Conservation (phyloP, 768 basidiomycete species). For the Daedaleopsis sinensis region DNA sequence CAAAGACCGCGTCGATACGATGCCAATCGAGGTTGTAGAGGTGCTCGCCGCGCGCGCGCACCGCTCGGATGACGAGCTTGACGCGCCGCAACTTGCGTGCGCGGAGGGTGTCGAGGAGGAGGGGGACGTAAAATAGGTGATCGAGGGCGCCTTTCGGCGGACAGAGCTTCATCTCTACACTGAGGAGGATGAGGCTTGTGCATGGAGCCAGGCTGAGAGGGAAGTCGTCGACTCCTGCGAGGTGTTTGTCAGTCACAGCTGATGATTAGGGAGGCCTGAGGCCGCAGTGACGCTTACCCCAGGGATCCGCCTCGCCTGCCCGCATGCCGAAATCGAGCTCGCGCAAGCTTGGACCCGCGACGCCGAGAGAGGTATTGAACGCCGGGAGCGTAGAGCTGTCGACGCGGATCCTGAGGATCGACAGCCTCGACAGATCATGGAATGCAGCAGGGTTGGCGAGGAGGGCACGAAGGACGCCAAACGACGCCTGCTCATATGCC, state of each 20-base stretch:
- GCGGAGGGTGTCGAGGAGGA: not conserved
- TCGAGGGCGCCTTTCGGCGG: not conserved
- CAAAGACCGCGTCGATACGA: not conserved
- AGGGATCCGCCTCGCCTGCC: not conserved
- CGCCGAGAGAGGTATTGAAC: not conserved
- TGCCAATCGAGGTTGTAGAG: constrained; percentile 16
- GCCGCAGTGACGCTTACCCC: not conserved
- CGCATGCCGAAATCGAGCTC: not conserved
- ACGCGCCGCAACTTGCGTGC: constrained; percentile 10
- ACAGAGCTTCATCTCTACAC: not conserved
- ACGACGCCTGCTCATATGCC: not conserved
- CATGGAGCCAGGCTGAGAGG: not conserved
- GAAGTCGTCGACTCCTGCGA: constrained; percentile 2
- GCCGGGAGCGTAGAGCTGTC: not conserved
- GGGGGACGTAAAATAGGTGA: not conserved
- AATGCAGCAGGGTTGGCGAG: not conserved
- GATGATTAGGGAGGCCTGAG: not conserved
- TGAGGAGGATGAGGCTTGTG: not conserved
- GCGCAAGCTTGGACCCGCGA: not conserved
- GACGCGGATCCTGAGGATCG: not conserved
- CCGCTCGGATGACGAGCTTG: constrained; percentile 10
- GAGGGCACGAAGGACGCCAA: not conserved
- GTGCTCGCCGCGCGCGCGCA: not conserved
- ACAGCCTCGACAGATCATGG: not conserved
- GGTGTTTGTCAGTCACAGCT: not conserved